Evolutionary conservation across 305 asterid genomes (phyloP).

Genomic region (Solanum chacoense): DNA sequence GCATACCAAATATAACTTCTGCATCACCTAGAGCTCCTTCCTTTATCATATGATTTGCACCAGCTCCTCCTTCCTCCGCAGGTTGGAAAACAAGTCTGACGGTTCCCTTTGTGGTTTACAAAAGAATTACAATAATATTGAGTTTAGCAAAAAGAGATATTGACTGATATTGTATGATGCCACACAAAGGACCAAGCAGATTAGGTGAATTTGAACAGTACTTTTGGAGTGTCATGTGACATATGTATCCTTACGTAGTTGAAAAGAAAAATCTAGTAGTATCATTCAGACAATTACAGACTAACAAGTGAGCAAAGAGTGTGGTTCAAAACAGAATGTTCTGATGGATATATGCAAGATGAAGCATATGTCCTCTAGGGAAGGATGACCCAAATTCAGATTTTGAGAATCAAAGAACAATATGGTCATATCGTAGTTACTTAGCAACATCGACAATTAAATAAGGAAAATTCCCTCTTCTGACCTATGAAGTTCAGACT

Average conservation of each 20-base stretch:
- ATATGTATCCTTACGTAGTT: neutral
- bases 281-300: neutral
- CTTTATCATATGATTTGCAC: constrained; percentile 62
- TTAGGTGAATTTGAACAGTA: neutral
- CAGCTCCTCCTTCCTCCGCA: constrained; percentile 92
- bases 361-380: neutral
- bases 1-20: constrained; percentile 78
- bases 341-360: neutral
- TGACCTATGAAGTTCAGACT: neutral
- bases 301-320: neutral
- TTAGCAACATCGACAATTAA: neutral
- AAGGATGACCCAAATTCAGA: neutral
- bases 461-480: neutral
- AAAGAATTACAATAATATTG: neutral
- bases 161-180: neutral
- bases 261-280: neutral
- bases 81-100: constrained; percentile 84
- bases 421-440: neutral
- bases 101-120: constrained; percentile 43
- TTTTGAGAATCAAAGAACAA: neutral
- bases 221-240: neutral
- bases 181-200: neutral
- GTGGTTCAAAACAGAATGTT: neutral
- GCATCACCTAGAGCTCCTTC: constrained; percentile 73
- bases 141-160: neutral